A percentile compares a stretch with the other conserved stretches of the same genome.
Conservation (phyloP, 441 rosid species). For the Corymbia calophylla region DNA sequence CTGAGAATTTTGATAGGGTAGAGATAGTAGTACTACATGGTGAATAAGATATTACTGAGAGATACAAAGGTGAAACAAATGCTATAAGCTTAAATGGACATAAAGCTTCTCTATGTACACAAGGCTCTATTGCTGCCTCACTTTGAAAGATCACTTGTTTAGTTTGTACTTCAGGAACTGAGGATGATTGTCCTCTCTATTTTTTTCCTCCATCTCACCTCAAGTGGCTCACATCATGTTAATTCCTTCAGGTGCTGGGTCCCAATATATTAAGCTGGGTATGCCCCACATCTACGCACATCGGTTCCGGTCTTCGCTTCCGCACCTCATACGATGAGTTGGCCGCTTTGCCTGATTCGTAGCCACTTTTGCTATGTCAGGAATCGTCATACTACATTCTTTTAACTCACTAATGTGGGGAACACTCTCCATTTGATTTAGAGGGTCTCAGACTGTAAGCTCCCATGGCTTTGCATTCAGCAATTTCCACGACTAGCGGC, state of each 20-base stretch:
- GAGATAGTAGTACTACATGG: neutral
- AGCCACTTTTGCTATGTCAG: constrained; percentile 7
- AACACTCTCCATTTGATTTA: neutral
- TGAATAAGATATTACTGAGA: neutral
- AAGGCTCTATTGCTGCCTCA: neutral
- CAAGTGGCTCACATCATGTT: neutral
- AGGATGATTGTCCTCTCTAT: neutral
- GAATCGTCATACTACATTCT: neutral
- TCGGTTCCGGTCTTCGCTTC: constrained; percentile 67
- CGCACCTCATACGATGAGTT: constrained; percentile 47
- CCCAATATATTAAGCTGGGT: constrained; percentile 70
- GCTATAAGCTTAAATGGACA: neutral
- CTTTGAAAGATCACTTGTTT: neutral
- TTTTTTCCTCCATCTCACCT: neutral
- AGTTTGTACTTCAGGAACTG: neutral
- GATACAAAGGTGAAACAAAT: neutral
- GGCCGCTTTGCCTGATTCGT: constrained; percentile 17
- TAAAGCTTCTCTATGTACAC: neutral
- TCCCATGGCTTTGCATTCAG: neutral
- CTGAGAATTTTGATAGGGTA: neutral
- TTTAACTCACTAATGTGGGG: neutral
- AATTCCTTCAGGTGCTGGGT: constrained; percentile 61
- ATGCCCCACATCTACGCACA: constrained; percentile 56
- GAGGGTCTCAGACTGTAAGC: neutral
- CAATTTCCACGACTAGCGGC: neutral